These are phyloP conservation scores for Taxawa tesnikishii DNA, from an alignment of 2,329 filamentous ascomycete species.

Conservation along the genomic window DNA sequence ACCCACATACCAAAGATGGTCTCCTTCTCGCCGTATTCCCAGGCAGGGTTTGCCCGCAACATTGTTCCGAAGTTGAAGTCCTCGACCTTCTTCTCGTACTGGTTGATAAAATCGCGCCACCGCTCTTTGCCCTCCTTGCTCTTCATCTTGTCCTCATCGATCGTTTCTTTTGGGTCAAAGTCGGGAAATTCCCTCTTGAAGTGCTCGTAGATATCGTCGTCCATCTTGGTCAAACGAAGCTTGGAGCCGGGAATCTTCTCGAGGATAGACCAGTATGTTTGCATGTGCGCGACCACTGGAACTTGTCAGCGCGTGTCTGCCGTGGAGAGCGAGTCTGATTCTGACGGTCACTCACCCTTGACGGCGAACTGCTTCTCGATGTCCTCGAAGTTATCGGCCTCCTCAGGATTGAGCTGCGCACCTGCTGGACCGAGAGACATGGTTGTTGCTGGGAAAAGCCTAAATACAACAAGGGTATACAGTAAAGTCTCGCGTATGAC, in stretches of 20 bases:
- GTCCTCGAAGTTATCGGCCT: conserved; percentile 51
- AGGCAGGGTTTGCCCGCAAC: conserved; percentile 63
- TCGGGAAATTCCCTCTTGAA: conserved; percentile 84
- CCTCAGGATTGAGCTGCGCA: conserved; percentile 32
- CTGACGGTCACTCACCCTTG: conserved; percentile 52
- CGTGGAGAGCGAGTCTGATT: conserved; percentile 2
- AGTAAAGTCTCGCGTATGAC: too few relatives aligned
- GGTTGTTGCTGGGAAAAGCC: not conserved
- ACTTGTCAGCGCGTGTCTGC: conserved; percentile 10
- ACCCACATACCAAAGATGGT: conserved; percentile 71
- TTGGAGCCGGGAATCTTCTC: conserved; percentile 81
- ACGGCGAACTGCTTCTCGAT: conserved; percentile 99
- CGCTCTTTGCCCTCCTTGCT: conserved; percentile 87
- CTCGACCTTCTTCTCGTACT: conserved; percentile 87
- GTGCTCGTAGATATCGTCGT: conserved; percentile 89
- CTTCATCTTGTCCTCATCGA: conserved; percentile 95
- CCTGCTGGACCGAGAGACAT: conserved; percentile 23
- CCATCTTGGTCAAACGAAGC: conserved; percentile 81
- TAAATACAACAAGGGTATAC: too few relatives aligned
- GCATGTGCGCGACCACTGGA: conserved; percentile 79
- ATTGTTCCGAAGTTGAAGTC: conserved; percentile 99
- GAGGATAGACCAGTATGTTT: conserved; percentile 94
- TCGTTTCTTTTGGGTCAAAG: conserved; percentile 67
- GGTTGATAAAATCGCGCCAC: conserved; percentile 90
- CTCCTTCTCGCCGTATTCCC: conserved; percentile 75